Conservation (phyloP, 352 stramenopile genomes). For the Thalassiosira allenii region DNA sequence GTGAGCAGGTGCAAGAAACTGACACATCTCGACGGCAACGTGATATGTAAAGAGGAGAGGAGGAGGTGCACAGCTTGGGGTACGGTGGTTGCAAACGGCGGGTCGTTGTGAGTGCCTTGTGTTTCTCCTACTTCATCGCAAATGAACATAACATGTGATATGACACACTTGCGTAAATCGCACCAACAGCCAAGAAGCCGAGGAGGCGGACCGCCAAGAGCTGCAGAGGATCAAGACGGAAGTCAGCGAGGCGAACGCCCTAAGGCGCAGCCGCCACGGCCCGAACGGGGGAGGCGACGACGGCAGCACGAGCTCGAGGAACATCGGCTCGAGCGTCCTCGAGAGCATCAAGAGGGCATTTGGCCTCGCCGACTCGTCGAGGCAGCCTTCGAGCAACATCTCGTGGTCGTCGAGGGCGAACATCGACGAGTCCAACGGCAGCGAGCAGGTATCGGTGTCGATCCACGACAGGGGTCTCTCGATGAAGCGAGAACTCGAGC, state of each 20-base stretch:
- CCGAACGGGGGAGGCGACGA: too few species aligned
- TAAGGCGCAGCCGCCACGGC: not conserved
- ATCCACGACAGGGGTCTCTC: not conserved
- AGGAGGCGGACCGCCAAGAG: slow-evolving; percentile 43
- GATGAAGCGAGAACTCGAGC: slow-evolving; percentile 16
- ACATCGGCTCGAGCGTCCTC: slow-evolving; percentile 4
- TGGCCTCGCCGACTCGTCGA: slow-evolving; percentile 19
- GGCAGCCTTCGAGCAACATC: slow-evolving; percentile 12
- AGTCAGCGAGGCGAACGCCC: slow-evolving; percentile 25
- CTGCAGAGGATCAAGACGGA: slow-evolving; percentile 30
- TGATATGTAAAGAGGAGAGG: slow-evolving; percentile 93
- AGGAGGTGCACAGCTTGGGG: slow-evolving; percentile 87
- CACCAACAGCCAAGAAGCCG: slow-evolving; percentile 43
- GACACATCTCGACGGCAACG: slow-evolving; percentile 91
- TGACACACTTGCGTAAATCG: too few species aligned
- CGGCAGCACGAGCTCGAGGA: slow-evolving; percentile 1
- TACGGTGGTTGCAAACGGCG: slow-evolving; percentile 55
- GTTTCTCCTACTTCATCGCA: too few species aligned
- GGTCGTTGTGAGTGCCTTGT: too few species aligned
- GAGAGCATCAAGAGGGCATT: slow-evolving; percentile 35
- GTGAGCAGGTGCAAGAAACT: slow-evolving; percentile 89
- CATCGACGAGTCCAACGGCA: not conserved
- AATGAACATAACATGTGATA: too few species aligned
- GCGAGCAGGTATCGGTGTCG: too few species aligned
- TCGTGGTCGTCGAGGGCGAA: slow-evolving; percentile 19